Base-by-base conservation (phyloP, 345 rosid genomes). In the Syzygium oleosum region DNA sequence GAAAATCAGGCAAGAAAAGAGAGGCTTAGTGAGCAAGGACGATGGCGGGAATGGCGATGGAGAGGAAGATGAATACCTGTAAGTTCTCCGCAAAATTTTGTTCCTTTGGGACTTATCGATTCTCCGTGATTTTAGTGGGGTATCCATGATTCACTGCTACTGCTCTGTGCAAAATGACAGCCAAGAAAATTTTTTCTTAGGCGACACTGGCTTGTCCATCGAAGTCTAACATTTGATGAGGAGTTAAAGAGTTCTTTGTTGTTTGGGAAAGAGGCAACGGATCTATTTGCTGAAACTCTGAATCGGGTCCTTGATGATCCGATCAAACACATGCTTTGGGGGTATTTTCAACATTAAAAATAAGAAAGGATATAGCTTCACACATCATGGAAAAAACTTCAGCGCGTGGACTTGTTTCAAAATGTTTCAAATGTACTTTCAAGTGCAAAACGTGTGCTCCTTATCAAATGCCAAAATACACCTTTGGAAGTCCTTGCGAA, bases 1-100 rank as follows among this genome's bases (percentile, higher is more conserved):
- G 99, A 96, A 97, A 93, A 88, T 92, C 21, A 92, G 95, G 90
- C 99, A 96, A 90, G 98, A 98, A 89, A 98, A 98, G 92, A 91
- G 96, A 93, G 99, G 99, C 80, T 85, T 98, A 22, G 91, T 95
- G 34, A 88, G 89, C 89, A 95, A 96, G 87, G 94, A 91, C 55
- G 96, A 92, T 68, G 94, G 89, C 25, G 92, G 91, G 86, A 93
- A 93, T 34, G 96, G 95, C 79, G 94, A 87, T 87, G 96, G 92
- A 63, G 97, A 91, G 6, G 98, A 96, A 85, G 99, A 96, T 59
- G 99, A 95, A 43, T 95, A 91, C 93, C 89, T 98, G 99, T 98
- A 91, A 92, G 91, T 85, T 54, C 56, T 85, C 41, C 25, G 54
- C 31, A 29, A 84, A 87, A 49, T 80, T 51, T 38, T 25, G 2